Base-by-base conservation (phyloP, 192 early-diverging fungal genomes). In the Polychytrium aggregatum region DNA sequence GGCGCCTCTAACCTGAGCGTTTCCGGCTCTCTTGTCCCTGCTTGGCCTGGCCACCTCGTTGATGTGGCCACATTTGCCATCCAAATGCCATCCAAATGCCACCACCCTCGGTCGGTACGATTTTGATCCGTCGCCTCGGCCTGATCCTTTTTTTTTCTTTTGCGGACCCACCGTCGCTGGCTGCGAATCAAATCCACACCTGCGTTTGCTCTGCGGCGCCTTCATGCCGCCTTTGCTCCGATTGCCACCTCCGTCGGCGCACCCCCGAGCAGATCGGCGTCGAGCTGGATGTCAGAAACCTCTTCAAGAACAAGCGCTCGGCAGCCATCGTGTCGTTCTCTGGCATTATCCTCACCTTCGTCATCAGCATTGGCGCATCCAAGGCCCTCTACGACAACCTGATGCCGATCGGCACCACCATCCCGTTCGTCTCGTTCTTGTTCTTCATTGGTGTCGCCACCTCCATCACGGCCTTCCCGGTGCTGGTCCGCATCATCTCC, bases 391-490 rank as follows among this genome's bases (percentile, higher is more conserved):
- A 71, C 53, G 57, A 59, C 39, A 38, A 40, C 37, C 44, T 63
- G 22, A 40, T 21, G 13, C 57, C 55, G 30, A 33, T 11, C 31
- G 31, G 6, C 31, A 33, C 4, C 6, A 11, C 11, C 31, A 33
- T 4, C 0, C n/a, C n/a, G n/a, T 92, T 87, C 62, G 51, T 62
- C 14, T 82, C 64, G 21, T 91, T 88, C 53, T 24, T 91, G 16
- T 67, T 94, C 35, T 92, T 94, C 62, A 62, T 76, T 9, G 87
- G 87, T 33, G 85, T 90, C 5, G 84, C 85, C 37, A 88, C 91
- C 79, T 67, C 85, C 26, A 88, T 89, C 53, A 93, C 88, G 0
- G 90, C 91, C 0, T 94, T 92, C 48, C 91, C 91, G 0, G 91
- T 95, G 0, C 73, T 95, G 31, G 91, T 85, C 0, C 83, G 91